phyloP scores from a whole-genome alignment of 768 basidiomycete species.

The Sarcomyxa edulis region DNA sequence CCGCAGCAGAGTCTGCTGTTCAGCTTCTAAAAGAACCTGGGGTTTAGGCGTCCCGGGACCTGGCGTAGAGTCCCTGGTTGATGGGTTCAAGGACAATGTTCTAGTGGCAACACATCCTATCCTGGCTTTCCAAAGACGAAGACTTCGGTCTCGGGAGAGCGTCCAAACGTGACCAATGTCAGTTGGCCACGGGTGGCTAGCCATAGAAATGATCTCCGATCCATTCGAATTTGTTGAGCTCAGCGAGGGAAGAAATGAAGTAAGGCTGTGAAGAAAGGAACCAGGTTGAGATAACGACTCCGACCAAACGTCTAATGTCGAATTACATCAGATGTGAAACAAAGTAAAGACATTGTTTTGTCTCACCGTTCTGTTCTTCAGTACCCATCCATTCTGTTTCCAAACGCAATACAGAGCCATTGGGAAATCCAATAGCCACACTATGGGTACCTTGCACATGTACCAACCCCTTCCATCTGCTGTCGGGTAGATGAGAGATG shows the following conservation, averaged over 20 bases:
- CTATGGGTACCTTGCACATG: slow-evolving; percentile 65
- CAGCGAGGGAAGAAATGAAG: slow-evolving; percentile 57
- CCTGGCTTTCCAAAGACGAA: slow-evolving; percentile 81
- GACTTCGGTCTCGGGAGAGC: slow-evolving; percentile 78
- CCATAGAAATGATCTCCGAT: slow-evolving; percentile 64
- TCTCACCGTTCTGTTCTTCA: slow-evolving; percentile 55
- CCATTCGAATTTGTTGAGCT: slow-evolving; percentile 40
- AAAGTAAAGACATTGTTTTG: slow-evolving; percentile 7
- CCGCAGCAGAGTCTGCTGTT: slow-evolving; percentile 58
- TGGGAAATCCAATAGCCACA: slow-evolving; percentile 54
- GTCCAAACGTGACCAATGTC: slow-evolving; percentile 77
- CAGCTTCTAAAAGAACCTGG: slow-evolving; percentile 51
- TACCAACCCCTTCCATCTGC: slow-evolving; percentile 41
- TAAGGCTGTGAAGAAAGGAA: slow-evolving; percentile 62
- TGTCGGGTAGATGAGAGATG: slow-evolving; percentile 47
- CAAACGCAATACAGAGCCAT: slow-evolving; percentile 63
- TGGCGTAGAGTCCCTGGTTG: slow-evolving; percentile 27
- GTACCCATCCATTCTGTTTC: slow-evolving; percentile 57
- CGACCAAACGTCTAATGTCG: slow-evolving; percentile 64
- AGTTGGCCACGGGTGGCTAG: slow-evolving; percentile 71
- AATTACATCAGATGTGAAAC: slow-evolving; percentile 11
- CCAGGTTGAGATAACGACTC: slow-evolving; percentile 61
- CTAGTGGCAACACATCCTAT: slow-evolving; percentile 67
- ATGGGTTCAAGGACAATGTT: slow-evolving; percentile 31
- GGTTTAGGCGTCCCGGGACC: slow-evolving; percentile 28